Evolutionary conservation across 768 basidiomycete species (phyloP).

Genomic region (Mycena vitilis): DNA sequence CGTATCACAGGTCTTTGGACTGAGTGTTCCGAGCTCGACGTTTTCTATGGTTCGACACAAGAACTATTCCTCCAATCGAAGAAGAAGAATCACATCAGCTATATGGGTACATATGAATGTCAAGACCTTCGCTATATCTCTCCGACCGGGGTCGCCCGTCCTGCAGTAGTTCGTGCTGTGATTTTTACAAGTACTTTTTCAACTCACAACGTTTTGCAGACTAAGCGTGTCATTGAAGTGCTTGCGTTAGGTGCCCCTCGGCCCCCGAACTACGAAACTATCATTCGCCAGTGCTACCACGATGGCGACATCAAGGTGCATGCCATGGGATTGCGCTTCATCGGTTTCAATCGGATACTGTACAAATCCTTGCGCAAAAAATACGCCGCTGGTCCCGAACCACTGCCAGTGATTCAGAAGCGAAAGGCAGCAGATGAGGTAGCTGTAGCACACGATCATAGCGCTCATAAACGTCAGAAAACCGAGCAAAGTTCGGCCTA

Average conservation of each 20-base stretch:
- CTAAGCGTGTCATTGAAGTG: background rate
- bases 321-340: slow-evolving; percentile 2
- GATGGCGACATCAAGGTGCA: background rate
- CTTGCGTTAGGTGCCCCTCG: slow-evolving; percentile 3
- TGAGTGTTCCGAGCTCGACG: slow-evolving; percentile 9
- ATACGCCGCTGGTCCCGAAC: too few relatives aligned
- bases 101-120: slow-evolving; percentile 14
- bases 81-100: background rate
- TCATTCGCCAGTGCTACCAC: background rate
- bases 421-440: too few relatives aligned
- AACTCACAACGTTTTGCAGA: background rate
- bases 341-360: slow-evolving; percentile 5
- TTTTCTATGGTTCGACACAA: slow-evolving; percentile 7
- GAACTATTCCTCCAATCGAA: background rate
- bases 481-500: too few relatives aligned
- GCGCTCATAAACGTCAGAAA: too few relatives aligned
- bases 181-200: too few relatives aligned
- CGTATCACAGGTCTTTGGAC: background rate
- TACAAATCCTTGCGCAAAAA: slow-evolving; percentile 1
- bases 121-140: background rate
- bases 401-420: too few relatives aligned
- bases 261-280: background rate
- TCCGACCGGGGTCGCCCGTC: background rate
- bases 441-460: too few relatives aligned
- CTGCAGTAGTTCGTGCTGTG: too few relatives aligned